Evolutionary conservation across 768 basidiomycete genomes (phyloP).

Genomic region (Boletus subcaerulescens): DNA sequence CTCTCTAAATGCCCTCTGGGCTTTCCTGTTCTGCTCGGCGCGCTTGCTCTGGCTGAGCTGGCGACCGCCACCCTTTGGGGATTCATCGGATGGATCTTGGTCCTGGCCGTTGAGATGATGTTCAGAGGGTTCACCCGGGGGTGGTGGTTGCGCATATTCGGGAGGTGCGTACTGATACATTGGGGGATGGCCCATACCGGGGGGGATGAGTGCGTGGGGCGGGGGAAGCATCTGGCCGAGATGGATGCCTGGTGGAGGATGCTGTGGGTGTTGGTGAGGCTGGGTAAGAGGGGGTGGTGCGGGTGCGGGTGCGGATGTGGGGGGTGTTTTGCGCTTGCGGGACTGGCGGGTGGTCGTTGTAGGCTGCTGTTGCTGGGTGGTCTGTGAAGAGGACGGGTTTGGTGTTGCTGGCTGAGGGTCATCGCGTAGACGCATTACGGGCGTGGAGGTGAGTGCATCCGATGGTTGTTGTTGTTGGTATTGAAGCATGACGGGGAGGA

Average conservation of each 20-base stretch:
- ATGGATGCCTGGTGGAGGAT: slow-evolving; percentile 36
- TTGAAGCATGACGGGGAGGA: slow-evolving; percentile 27
- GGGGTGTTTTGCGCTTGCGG: slow-evolving; percentile 71
- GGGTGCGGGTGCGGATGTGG: slow-evolving; percentile 31
- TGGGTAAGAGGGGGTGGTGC: slow-evolving; percentile 15
- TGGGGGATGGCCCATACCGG: slow-evolving; percentile 29
- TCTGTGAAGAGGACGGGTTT: slow-evolving; percentile 14
- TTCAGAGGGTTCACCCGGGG: slow-evolving; percentile 26
- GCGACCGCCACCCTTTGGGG: slow-evolving; percentile 38
- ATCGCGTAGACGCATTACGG: slow-evolving; percentile 61
- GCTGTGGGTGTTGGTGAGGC: slow-evolving; percentile 30
- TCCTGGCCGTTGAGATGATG: slow-evolving; percentile 25
- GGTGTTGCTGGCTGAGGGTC: slow-evolving; percentile 35
- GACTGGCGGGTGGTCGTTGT: slow-evolving; percentile 23
- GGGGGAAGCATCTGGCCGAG: slow-evolving; percentile 56
- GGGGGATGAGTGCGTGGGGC: slow-evolving; percentile 50
- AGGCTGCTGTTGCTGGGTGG: slow-evolving; percentile 3
- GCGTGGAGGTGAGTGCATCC: slow-evolving; percentile 13
- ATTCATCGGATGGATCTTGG: background rate
- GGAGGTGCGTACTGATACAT: slow-evolving; percentile 37
- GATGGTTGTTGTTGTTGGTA: slow-evolving; percentile 23
- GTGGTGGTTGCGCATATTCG: slow-evolving; percentile 28
- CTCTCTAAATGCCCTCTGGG: slow-evolving; percentile 88
- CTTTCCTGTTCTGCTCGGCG: slow-evolving; percentile 93
- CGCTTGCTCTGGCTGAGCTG: slow-evolving; percentile 78